A percentile compares a stretch with the other conserved stretches of the same genome.
phyloP scores from a whole-genome alignment of 805 yeast genomes.

The Yueomyces sp. region DNA sequence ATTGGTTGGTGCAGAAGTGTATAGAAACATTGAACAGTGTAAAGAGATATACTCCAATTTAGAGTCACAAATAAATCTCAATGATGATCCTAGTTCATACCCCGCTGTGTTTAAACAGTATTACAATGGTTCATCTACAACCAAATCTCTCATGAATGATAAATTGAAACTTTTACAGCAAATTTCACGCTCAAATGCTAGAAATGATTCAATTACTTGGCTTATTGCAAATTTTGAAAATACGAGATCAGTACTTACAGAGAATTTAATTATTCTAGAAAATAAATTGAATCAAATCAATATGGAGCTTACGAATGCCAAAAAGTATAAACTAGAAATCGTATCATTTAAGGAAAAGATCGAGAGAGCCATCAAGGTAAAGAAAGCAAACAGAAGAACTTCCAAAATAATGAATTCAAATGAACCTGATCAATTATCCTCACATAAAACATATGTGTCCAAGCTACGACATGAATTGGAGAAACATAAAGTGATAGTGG shows the following conservation, averaged over 20 bases:
- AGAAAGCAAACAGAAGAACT: too few species aligned
- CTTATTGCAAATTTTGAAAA: too few species aligned
- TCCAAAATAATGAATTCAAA: neutral
- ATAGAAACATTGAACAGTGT: conserved; percentile 38
- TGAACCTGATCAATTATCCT: neutral
- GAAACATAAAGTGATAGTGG: neutral
- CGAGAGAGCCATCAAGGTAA: neutral
- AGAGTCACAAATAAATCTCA: conserved; percentile 28
- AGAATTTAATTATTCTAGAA: neutral
- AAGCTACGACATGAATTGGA: neutral
- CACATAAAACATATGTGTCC: neutral
- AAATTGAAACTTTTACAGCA: too few species aligned
- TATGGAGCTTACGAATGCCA: neutral
- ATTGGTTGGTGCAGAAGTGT: conserved; percentile 40
- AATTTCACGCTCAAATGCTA: too few species aligned
- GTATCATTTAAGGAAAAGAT: too few species aligned
- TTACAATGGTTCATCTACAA: too few species aligned
- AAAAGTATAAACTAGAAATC: neutral
- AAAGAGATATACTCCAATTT: conserved; percentile 32
- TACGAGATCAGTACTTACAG: neutral
- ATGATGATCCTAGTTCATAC: conserved; percentile 4
- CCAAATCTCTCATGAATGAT: too few species aligned
- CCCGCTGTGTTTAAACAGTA: too few species aligned
- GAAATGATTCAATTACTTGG: too few species aligned
- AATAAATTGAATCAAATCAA: neutral